phyloP scores from a whole-genome alignment of 495 filamentous ascomycete genomes.

The Xylaria nigripes region DNA sequence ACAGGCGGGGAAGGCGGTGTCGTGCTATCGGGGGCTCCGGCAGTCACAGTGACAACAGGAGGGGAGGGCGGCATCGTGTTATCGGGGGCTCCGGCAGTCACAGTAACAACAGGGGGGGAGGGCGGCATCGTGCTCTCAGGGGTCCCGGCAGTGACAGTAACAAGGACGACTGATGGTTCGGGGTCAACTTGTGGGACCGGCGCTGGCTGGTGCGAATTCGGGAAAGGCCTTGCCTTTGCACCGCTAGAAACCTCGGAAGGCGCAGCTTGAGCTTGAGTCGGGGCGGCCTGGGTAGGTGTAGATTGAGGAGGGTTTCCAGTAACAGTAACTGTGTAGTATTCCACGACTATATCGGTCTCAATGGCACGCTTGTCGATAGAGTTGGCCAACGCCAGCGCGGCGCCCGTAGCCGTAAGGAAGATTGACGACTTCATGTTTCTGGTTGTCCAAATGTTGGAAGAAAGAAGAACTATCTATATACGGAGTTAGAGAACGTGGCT shows the following conservation, averaged over 20 bases:
- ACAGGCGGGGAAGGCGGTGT: slow-evolving; percentile 5
- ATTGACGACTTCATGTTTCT: slow-evolving; percentile 60
- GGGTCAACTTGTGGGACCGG: background rate
- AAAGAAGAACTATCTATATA: slow-evolving; percentile 16
- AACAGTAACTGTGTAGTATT: slow-evolving; percentile 55
- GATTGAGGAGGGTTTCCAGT: slow-evolving; percentile 18
- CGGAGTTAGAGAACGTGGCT: slow-evolving; percentile 11
- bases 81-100: slow-evolving; percentile 17
- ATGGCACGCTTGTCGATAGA: slow-evolving; percentile 51
- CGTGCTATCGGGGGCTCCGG: slow-evolving; percentile 14
- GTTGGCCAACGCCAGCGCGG: slow-evolving; percentile 50
- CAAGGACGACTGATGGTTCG: slow-evolving; percentile 14
- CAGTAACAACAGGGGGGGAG: slow-evolving; percentile 14
- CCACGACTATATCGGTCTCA: slow-evolving; percentile 47
- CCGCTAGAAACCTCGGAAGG: slow-evolving; percentile 13
- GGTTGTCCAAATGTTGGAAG: slow-evolving; percentile 1
- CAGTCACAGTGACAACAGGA: slow-evolving; percentile 19
- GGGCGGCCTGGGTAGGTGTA: background rate
- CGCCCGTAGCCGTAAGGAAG: slow-evolving; percentile 53
- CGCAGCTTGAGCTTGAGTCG: background rate
- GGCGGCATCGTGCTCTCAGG: slow-evolving; percentile 2
- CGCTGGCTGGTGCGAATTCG: no score
- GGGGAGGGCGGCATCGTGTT: background rate
- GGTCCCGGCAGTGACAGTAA: slow-evolving; percentile 18
- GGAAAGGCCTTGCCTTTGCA: slow-evolving; percentile 8